These are phyloP conservation scores for Pseudotsuga menziesii DNA, from an alignment of 75 land plant species.

Conservation along the genomic window DNA sequence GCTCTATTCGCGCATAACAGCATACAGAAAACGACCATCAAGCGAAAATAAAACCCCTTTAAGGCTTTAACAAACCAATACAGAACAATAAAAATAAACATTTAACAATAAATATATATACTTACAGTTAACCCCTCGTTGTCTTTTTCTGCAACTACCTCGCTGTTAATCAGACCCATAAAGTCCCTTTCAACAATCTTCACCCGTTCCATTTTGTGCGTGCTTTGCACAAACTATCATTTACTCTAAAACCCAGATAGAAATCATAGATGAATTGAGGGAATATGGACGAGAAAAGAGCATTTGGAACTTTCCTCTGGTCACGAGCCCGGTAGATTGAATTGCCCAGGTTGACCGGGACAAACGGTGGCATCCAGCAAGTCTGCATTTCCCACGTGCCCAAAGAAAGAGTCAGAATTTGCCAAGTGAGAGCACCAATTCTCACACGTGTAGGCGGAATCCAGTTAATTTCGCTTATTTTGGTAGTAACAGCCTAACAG, in stretches of 20 bases:
- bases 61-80: neutral
- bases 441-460: neutral
- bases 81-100: neutral
- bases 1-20: no score
- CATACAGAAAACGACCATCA: no score
- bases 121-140: neutral
- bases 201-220: neutral
- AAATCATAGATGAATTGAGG: neutral
- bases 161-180: slow-evolving; percentile 1
- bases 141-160: slow-evolving; percentile 3
- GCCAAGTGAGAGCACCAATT: neutral
- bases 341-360: neutral
- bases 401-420: neutral
- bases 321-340: neutral
- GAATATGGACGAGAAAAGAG: neutral
- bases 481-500: no score
- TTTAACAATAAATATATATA: neutral
- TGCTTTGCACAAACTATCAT: neutral
- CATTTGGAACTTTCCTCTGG: no score
- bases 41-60: neutral
- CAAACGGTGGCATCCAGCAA: neutral
- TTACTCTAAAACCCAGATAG: no score
- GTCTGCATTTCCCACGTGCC: slow-evolving; percentile 7
- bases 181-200: slow-evolving; percentile 4
- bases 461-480: neutral